These are phyloP conservation scores for Wickerhamiella qilinensis DNA, from an alignment of 805 yeast genomes.

Conservation along the genomic window DNA sequence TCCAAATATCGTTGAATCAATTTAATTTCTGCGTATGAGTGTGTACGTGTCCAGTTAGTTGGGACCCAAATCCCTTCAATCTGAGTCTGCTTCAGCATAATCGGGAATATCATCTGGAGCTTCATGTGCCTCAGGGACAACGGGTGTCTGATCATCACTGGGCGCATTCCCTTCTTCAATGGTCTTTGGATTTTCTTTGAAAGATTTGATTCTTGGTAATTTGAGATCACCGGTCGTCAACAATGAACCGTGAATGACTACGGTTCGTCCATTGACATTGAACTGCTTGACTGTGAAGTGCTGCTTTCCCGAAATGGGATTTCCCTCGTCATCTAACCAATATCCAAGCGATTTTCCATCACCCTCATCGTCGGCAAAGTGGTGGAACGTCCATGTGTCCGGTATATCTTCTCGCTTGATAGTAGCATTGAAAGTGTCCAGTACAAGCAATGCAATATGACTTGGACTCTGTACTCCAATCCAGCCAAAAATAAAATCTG, in stretches of 20 bases:
- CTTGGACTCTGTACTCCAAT: slow-evolving; percentile 87
- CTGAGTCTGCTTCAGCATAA: no score
- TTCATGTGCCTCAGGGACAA: not conserved
- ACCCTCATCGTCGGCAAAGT: slow-evolving; percentile 29
- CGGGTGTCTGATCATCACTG: no score
- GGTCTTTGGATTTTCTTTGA: not conserved
- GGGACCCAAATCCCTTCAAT: no score
- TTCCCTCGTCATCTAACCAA: slow-evolving; percentile 69
- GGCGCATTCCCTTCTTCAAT: no score
- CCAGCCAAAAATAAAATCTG: slow-evolving; percentile 75
- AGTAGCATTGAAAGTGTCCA: slow-evolving; percentile 90
- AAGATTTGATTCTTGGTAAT: not conserved
- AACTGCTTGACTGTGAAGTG: slow-evolving; percentile 52
- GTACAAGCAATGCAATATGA: slow-evolving; percentile 79
- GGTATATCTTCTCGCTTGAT: slow-evolving; percentile 79
- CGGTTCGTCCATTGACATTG: slow-evolving; percentile 54
- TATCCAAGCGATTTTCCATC: slow-evolving; percentile 53
- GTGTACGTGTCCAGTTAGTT: no score
- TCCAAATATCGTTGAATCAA: no score
- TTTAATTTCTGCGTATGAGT: no score
- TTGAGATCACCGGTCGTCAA: slow-evolving; percentile 10
- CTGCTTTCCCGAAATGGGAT: slow-evolving; percentile 67
- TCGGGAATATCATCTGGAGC: not conserved
- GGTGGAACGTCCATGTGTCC: slow-evolving; percentile 68
- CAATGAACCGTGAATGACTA: slow-evolving; percentile 73